phyloP scores from a whole-genome alignment of 2,329 filamentous ascomycete genomes.

The Exserohilum rostratum region DNA sequence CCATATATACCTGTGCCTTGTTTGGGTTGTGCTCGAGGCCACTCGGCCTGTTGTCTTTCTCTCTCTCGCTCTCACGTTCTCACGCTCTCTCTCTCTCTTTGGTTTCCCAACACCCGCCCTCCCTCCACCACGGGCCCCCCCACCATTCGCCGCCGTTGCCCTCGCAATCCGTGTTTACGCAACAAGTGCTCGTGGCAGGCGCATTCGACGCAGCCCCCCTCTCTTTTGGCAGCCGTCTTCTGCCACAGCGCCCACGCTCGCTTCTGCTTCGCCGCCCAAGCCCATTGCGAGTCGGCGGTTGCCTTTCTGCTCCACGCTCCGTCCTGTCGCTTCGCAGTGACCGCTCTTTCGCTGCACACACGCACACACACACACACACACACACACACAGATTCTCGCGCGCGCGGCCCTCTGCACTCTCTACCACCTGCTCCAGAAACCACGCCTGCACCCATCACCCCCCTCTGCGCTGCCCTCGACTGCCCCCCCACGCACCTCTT shows the following conservation, averaged over 20 bases:
- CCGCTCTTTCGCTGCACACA: conserved; percentile 6
- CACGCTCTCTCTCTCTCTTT: neutral
- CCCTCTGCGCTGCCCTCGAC: neutral
- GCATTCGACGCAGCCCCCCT: neutral
- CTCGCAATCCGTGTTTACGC: conserved; percentile 27
- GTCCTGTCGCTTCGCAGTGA: conserved; percentile 9
- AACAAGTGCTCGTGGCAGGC: conserved; percentile 16
- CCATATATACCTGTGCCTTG: neutral
- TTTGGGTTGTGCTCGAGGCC: neutral
- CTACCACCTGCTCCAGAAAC: neutral
- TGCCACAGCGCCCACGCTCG: neutral
- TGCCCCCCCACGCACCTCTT: neutral
- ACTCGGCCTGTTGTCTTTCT: neutral
- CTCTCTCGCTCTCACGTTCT: neutral
- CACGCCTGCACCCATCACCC: neutral
- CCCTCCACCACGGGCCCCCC: neutral
- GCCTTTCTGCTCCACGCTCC: conserved; percentile 5
- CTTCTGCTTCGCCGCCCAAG: neutral
- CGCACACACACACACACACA: no score
- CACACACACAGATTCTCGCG: neutral
- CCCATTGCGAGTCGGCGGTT: neutral
- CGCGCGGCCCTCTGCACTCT: no score
- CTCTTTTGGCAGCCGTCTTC: neutral
- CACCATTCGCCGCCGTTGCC: conserved; percentile 23
- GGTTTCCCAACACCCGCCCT: neutral